Conservation (phyloP, 163 green algal species). For the Scenedesmus sp. region DNA sequence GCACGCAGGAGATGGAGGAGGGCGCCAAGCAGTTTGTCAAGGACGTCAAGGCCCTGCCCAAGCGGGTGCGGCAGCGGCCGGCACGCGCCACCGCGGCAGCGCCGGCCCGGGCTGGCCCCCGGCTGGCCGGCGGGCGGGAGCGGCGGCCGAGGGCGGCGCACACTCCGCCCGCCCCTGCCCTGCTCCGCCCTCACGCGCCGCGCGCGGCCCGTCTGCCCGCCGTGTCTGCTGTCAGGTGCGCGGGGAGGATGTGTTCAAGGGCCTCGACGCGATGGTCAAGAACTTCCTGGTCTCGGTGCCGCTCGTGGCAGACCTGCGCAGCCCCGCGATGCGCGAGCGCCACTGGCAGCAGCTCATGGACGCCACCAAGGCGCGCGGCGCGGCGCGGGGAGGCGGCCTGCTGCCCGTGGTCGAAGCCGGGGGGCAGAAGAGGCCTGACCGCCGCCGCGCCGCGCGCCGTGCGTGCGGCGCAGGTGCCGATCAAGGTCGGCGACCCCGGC, state of each 20-base stretch:
- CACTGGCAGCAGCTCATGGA: constrained; percentile 88
- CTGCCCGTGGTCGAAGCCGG: too few relatives aligned
- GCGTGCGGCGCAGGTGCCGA: constrained; percentile 58
- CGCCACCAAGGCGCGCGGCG: constrained; percentile 51
- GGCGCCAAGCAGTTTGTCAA: constrained; percentile 86
- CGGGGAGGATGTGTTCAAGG: constrained; percentile 79
- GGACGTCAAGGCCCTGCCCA: constrained; percentile 78
- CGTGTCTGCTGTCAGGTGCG: constrained; percentile 48
- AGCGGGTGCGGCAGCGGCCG: constrained; percentile 46
- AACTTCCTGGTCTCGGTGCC: constrained; percentile 86
- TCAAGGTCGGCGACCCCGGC: constrained; percentile 68
- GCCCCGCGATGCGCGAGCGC: constrained; percentile 77
- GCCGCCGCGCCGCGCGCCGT: too few relatives aligned
- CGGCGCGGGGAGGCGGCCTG: too few relatives aligned
- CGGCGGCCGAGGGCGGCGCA: background rate
- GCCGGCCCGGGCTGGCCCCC: too few relatives aligned
- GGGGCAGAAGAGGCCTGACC: too few relatives aligned
- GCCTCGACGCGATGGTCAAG: constrained; percentile 81
- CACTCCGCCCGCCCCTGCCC: background rate
- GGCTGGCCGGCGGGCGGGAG: background rate
- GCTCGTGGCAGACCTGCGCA: constrained; percentile 83
- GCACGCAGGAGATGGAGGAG: constrained; percentile 84
- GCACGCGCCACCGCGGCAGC: too few relatives aligned
- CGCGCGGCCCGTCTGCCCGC: background rate
- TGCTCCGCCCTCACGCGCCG: too few relatives aligned